These are phyloP conservation scores for Letharia lupina DNA, from an alignment of 495 filamentous ascomycete species.

Conservation along the genomic window DNA sequence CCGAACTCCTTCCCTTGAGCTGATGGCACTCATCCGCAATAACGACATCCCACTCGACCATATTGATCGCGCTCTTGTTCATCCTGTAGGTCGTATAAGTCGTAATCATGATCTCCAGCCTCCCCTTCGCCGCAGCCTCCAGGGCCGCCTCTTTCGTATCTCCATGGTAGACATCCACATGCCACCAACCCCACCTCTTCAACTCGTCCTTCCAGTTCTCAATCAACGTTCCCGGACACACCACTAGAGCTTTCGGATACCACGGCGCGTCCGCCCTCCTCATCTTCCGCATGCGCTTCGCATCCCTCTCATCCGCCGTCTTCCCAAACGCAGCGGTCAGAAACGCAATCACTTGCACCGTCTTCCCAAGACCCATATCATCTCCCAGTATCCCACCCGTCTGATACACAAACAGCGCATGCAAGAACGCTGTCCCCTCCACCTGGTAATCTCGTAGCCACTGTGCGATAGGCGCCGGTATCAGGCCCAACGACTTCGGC, in stretches of 20 bases:
- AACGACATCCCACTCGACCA: constrained; percentile 90
- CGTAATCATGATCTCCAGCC: constrained; percentile 83
- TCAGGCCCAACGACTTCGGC: constrained; percentile 66
- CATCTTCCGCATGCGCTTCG: constrained; percentile 87
- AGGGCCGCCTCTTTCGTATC: constrained; percentile 62
- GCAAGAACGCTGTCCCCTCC: constrained; percentile 75
- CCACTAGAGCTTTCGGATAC: constrained; percentile 82
- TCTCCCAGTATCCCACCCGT: constrained; percentile 86
- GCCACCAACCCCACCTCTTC: constrained; percentile 91
- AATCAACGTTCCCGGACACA: constrained; percentile 84
- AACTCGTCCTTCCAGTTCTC: constrained; percentile 86
- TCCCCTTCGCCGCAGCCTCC: constrained; percentile 62
- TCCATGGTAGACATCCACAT: constrained; percentile 76
- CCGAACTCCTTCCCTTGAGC: constrained; percentile 74
- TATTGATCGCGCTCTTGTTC: constrained; percentile 66
- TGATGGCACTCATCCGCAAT: constrained; percentile 92
- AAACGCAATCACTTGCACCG: constrained; percentile 93
- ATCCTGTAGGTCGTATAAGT: constrained; percentile 84
- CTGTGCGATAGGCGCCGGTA: constrained; percentile 86
- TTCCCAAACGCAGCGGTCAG: constrained; percentile 91
- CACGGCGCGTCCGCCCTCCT: constrained; percentile 49
- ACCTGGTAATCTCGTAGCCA: constrained; percentile 91
- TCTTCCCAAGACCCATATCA: constrained; percentile 97
- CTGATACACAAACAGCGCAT: constrained; percentile 85
- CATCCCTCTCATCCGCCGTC: constrained; percentile 81